Evolutionary conservation across 1,284 basidiomycete species (phyloP).

Genomic region (Phenoliferia sp.): DNA sequence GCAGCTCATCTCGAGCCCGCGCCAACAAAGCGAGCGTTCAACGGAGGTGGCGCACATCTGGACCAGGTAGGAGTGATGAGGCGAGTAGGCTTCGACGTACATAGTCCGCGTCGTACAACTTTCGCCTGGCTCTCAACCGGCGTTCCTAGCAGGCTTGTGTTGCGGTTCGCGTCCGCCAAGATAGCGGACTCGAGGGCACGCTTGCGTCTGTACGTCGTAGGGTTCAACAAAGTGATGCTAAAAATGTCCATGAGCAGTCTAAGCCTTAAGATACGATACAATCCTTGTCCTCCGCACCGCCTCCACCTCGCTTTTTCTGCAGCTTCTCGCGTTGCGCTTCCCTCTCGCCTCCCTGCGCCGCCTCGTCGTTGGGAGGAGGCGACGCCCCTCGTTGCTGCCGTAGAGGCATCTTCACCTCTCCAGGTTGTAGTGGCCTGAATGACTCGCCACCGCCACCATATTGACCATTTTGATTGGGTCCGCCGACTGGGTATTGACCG

Average conservation of each 20-base stretch:
- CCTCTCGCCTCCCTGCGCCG: conserved; percentile 4
- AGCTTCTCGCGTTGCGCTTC: conserved; percentile 27
- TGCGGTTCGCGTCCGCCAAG: too few relatives aligned
- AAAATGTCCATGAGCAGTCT: neutral
- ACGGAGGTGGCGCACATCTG: too few relatives aligned
- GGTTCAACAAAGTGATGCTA: too few relatives aligned
- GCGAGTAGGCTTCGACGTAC: too few relatives aligned
- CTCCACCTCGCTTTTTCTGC: conserved; percentile 36
- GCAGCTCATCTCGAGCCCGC: too few relatives aligned
- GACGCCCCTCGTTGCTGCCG: conserved; percentile 7
- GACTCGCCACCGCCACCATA: neutral
- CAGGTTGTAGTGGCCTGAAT: neutral
- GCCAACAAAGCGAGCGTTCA: too few relatives aligned
- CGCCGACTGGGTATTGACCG: neutral
- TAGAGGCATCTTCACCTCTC: conserved; percentile 14
- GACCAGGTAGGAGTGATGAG: too few relatives aligned
- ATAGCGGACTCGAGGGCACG: too few relatives aligned
- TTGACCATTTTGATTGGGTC: neutral
- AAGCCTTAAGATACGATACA: conserved; percentile 10
- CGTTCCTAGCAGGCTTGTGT: too few relatives aligned
- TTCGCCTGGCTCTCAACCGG: too few relatives aligned
- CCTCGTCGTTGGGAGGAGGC: conserved; percentile 27
- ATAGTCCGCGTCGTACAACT: too few relatives aligned
- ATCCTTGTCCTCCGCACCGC: conserved; percentile 29
- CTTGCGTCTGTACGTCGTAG: too few relatives aligned